Percentiles rank a stretch among this genome's conserved stretches.
Evolutionary conservation across 441 rosid genomes (phyloP).

Genomic region (Syzygium syzygioides): DNA sequence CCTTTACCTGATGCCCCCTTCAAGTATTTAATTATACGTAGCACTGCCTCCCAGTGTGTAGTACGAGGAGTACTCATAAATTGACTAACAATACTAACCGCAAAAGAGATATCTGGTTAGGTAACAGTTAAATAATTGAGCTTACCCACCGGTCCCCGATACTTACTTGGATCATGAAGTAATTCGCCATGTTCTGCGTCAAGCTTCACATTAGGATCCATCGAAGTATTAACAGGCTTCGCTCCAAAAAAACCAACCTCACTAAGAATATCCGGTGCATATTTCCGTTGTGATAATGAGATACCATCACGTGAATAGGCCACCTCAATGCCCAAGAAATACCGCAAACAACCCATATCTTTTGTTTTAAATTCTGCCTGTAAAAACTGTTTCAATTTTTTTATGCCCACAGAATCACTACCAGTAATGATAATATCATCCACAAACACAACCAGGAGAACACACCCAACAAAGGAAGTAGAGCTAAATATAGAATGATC

Average conservation of each 20-base stretch:
- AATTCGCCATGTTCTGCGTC: neutral
- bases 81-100: neutral
- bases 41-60: neutral
- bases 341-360: fast-evolving
- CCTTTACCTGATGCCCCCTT: neutral
- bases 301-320: neutral
- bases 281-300: too few relatives aligned
- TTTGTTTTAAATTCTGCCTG: neutral
- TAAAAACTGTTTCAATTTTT: neutral
- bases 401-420: neutral
- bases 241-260: neutral
- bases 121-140: neutral
- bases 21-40: neutral
- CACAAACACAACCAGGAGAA: neutral
- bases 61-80: neutral
- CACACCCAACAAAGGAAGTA: neutral
- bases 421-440: neutral
- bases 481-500: neutral
- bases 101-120: too few relatives aligned
- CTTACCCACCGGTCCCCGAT: neutral
- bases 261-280: neutral
- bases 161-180: neutral
- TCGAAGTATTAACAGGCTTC: too few relatives aligned
- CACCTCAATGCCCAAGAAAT: neutral
- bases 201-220: neutral